Evolutionary conservation across 1,139 yeast species (phyloP).

Genomic region (Candida sp.): DNA sequence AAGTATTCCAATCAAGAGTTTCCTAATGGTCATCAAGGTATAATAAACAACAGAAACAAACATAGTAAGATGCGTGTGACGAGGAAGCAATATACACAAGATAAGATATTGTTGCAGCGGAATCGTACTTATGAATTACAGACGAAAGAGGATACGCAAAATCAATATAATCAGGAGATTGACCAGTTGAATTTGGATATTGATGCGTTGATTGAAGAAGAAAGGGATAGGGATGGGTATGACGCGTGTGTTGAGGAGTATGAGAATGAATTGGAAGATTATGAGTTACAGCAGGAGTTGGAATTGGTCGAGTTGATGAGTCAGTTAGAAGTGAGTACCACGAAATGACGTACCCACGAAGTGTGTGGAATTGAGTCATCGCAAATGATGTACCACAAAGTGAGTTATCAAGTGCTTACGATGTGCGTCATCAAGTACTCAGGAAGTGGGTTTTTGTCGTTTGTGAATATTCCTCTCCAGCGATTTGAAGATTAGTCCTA

Average conservation of each 20-base stretch:
- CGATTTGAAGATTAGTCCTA: no score
- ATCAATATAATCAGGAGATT: conserved; percentile 16
- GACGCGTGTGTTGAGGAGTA: conserved; percentile 7
- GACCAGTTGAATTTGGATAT: conserved; percentile 19
- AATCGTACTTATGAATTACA: conserved; percentile 23
- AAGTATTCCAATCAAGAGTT: conserved; percentile 3
- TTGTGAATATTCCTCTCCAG: no score
- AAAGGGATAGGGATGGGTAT: conserved; percentile 13
- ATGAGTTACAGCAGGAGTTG: conserved; percentile 3
- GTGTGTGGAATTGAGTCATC: no score
- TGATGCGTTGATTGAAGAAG: conserved; percentile 29
- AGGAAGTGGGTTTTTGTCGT: no score
- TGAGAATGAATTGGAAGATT: conserved; percentile 13
- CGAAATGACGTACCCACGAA: neutral
- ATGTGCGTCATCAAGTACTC: no score
- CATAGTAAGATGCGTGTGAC: conserved; percentile 23
- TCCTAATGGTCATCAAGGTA: conserved; percentile 5
- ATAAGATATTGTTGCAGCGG: conserved; percentile 18
- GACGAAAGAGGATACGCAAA: conserved; percentile 13
- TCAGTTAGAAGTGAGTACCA: neutral
- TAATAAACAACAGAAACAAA: conserved; percentile 22
- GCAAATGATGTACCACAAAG: no score
- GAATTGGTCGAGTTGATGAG: conserved; percentile 1
- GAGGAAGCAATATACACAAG: conserved; percentile 26
- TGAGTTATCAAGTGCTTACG: no score